Evolutionary conservation across 2,329 filamentous ascomycete species (phyloP).

Genomic region (Nigrospora sphaerica): DNA sequence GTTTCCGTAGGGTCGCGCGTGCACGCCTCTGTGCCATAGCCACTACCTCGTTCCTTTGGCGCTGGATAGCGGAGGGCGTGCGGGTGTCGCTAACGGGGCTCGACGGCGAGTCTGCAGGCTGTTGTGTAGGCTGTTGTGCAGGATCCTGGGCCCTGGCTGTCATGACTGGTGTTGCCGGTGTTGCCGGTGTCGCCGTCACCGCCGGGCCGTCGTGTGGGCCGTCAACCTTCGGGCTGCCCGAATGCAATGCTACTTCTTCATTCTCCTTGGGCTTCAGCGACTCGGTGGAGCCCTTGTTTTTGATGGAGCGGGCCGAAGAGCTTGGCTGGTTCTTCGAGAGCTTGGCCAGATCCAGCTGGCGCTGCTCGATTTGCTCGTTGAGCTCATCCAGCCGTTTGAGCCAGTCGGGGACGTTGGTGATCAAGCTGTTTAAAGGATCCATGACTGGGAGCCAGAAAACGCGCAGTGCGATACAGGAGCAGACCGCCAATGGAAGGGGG

Average conservation of each 20-base stretch:
- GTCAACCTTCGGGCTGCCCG: constrained; percentile 2
- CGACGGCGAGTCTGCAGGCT: constrained; percentile 13
- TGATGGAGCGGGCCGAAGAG: constrained; percentile 32
- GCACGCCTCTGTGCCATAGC: constrained; percentile 37
- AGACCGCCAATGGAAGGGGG: no score
- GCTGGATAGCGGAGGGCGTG: constrained; percentile 26
- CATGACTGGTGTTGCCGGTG: no score
- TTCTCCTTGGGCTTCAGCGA: constrained; percentile 45
- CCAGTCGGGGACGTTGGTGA: constrained; percentile 53
- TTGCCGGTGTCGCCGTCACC: not conserved
- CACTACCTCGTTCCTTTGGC: constrained; percentile 36
- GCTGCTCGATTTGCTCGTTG: constrained; percentile 52
- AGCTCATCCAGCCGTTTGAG: constrained; percentile 51
- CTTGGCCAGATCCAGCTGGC: constrained; percentile 53
- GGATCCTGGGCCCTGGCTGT: not conserved
- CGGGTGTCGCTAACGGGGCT: constrained; percentile 26
- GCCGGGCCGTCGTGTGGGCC: constrained; percentile 7
- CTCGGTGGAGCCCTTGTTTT: constrained; percentile 46
- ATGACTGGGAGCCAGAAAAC: constrained; percentile 27
- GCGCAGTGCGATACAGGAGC: no score
- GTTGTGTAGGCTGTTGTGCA: constrained; percentile 7
- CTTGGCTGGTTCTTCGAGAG: constrained; percentile 26
- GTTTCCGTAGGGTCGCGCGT: constrained; percentile 40
- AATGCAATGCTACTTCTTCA: constrained; percentile 14
- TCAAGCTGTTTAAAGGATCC: constrained; percentile 50